Evolutionary conservation across 1,284 basidiomycete species (phyloP).

Genomic region (Ustilago hordei): DNA sequence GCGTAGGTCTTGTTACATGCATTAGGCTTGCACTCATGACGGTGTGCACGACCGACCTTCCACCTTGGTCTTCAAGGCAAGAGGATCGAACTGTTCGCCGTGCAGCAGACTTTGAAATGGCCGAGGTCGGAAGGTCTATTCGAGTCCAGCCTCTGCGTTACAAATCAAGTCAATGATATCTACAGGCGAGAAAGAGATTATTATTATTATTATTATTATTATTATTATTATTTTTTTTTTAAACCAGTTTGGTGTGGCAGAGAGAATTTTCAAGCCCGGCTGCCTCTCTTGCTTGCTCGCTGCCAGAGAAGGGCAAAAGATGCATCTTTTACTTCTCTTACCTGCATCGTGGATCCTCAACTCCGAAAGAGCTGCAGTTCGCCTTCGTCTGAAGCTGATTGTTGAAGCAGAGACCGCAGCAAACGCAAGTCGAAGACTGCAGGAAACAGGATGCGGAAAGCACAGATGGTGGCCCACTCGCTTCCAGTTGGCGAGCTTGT

Average conservation of each 20-base stretch:
- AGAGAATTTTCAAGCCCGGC: constrained; percentile 26
- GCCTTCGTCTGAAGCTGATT: not conserved
- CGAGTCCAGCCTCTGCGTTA: not conserved
- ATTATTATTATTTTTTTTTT: not conserved
- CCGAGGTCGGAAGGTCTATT: not conserved
- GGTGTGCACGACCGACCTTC: not conserved
- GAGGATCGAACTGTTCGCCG: not conserved
- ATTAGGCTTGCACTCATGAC: not conserved
- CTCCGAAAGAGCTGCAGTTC: constrained; percentile 10
- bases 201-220: too few species aligned
- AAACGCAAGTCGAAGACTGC: constrained; percentile 33
- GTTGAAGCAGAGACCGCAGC: constrained; percentile 21
- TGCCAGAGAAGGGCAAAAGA: constrained; percentile 33
- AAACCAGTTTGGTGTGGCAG: constrained; percentile 6
- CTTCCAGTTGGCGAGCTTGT: not conserved
- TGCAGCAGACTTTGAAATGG: not conserved
- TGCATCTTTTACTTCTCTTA: constrained; percentile 22
- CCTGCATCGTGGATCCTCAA: constrained; percentile 2
- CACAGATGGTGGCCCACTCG: not conserved
- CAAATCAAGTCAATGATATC: not conserved
- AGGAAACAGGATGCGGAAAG: constrained; percentile 26
- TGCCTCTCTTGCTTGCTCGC: not conserved
- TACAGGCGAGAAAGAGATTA: not conserved
- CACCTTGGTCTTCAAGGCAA: not conserved
- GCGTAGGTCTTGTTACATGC: constrained; percentile 8